Evolutionary conservation across 306 rosid species (phyloP).

Genomic region (Inga laurina): DNA sequence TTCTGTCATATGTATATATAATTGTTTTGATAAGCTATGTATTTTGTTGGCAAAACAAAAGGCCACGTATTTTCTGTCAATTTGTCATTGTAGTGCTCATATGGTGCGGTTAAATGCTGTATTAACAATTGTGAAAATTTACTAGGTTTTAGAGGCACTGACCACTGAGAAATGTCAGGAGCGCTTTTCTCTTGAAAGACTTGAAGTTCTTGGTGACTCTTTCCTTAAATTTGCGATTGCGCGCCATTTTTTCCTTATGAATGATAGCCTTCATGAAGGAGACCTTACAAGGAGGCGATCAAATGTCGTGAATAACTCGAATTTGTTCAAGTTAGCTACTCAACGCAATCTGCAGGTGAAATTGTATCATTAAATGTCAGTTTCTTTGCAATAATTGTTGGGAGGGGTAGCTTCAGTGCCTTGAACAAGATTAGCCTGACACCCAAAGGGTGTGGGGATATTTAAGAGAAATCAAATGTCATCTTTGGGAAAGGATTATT

Average conservation of each 20-base stretch:
- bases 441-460: not conserved
- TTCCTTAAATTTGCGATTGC: slow-evolving; percentile 89
- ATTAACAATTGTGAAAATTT: slow-evolving; percentile 37
- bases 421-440: not conserved
- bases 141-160: slow-evolving; percentile 85
- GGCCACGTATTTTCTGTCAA: slow-evolving; percentile 12
- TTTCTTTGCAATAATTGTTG: not conserved
- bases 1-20: slow-evolving; percentile 18
- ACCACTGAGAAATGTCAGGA: slow-evolving; percentile 96
- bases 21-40: not conserved
- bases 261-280: slow-evolving; percentile 82
- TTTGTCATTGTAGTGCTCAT: slow-evolving; percentile 18
- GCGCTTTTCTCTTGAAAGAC: slow-evolving; percentile 92
- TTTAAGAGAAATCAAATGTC: not conserved
- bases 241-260: slow-evolving; percentile 72
- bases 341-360: slow-evolving; percentile 80
- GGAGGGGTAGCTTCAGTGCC: not conserved
- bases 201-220: slow-evolving; percentile 95
- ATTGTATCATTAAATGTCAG: slow-evolving; percentile 22
- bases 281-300: slow-evolving; percentile 80
- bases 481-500: not conserved
- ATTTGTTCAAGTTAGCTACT: slow-evolving; percentile 76
- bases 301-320: slow-evolving; percentile 67
- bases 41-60: not conserved
- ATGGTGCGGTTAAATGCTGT: slow-evolving; percentile 21